Percentiles rank a stretch among this genome's conserved stretches.
Conservation (phyloP, 1,139 yeast species). For the Yamadazyma friedrichii region DNA sequence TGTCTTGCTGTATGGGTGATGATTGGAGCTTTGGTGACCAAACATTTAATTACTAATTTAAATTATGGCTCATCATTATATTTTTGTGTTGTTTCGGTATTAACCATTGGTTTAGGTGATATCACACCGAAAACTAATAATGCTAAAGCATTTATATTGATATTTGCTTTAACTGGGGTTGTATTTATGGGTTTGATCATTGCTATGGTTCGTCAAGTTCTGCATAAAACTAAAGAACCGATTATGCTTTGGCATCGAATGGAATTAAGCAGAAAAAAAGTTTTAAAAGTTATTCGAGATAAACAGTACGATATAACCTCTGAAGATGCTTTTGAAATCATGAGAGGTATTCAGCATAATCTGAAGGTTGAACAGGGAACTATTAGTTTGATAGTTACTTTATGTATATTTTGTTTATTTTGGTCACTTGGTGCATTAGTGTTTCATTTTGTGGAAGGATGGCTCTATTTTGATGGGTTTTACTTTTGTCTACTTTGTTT, state of each 20-base stretch:
- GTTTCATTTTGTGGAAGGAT: conserved; percentile 56
- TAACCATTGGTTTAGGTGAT: conserved; percentile 83
- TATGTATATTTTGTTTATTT: conserved; percentile 51
- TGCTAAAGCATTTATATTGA: conserved; percentile 55
- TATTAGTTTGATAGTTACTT: conserved; percentile 36
- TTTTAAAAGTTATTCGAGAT: conserved; percentile 17
- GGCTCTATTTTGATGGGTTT: conserved; percentile 68
- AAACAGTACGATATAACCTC: conserved; percentile 23
- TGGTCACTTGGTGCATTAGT: conserved; percentile 74
- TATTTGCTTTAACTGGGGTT: conserved; percentile 69
- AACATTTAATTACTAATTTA: conserved; percentile 26
- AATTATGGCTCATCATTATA: conserved; percentile 65
- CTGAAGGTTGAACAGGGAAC: conserved; percentile 32
- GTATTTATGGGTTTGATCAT: conserved; percentile 70
- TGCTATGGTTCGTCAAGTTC: conserved; percentile 65
- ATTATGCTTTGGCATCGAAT: conserved; percentile 62
- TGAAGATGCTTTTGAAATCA: conserved; percentile 50
- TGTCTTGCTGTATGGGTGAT: conserved; percentile 67
- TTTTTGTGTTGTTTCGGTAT: conserved; percentile 66
- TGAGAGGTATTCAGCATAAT: conserved; percentile 45
- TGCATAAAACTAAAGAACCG: conserved; percentile 58
- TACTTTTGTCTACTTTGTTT: conserved; percentile 76
- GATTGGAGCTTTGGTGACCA: conserved; percentile 59
- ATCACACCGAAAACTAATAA: conserved; percentile 52
- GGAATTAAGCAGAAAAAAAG: conserved; percentile 33